A percentile compares a stretch with the other conserved stretches of the same genome.
Evolutionary conservation across 2,329 filamentous ascomycete species (phyloP).

Genomic region (Mollisiaceae sp.): DNA sequence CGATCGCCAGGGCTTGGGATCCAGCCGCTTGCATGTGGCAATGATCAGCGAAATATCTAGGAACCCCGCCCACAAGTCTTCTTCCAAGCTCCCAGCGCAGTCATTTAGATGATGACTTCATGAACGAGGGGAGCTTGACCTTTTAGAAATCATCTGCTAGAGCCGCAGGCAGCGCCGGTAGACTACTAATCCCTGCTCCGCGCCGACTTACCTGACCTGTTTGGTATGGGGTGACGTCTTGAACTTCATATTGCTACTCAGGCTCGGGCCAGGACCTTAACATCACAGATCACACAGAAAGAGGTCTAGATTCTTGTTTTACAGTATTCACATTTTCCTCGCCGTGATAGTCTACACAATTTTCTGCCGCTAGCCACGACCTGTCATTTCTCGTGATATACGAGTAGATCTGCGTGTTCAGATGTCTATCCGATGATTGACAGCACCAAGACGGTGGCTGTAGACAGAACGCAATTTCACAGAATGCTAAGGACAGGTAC

Average conservation of each 20-base stretch:
- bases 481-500: too few relatives aligned
- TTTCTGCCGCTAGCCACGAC: background rate
- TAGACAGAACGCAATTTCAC: background rate
- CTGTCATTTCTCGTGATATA: slow-evolving; percentile 1
- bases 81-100: background rate
- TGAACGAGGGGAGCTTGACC: background rate
- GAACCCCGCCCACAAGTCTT: background rate
- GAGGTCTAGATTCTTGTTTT: background rate
- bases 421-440: background rate
- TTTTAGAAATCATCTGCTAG: background rate
- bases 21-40: background rate
- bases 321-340: background rate
- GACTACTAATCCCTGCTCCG: background rate
- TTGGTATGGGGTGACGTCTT: slow-evolving; percentile 1
- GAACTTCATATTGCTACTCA: background rate
- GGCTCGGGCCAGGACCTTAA: background rate
- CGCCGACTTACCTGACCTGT: background rate
- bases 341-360: background rate
- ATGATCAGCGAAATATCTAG: background rate
- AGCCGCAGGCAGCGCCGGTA: background rate
- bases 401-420: background rate
- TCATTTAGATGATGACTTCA: slow-evolving; percentile 4
- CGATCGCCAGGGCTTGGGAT: slow-evolving; percentile 1
- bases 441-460: background rate
- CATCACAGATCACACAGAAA: background rate